Percentiles rank a stretch among this genome's conserved stretches.
These are phyloP conservation scores for Raphanus hybrid DNA, from an alignment of 441 rosid genomes.

Conservation along the genomic window DNA sequence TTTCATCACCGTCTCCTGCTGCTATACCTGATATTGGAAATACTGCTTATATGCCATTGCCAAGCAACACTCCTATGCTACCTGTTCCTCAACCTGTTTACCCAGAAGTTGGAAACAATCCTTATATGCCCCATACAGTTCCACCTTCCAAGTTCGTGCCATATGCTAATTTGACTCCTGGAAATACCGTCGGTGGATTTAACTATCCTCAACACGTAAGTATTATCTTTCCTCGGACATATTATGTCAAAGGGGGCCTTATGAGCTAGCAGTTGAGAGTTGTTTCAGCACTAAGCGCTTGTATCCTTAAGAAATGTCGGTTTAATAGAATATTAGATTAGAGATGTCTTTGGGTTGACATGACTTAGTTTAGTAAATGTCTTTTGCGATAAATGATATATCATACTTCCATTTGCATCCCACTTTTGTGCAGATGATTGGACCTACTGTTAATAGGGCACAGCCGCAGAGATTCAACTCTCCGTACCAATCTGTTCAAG, in stretches of 20 bases:
- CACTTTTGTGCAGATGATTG: conserved; percentile 48
- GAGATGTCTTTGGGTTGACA: not conserved
- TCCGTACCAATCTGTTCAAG: conserved; percentile 69
- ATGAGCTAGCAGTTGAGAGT: conserved; percentile 1
- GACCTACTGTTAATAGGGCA: conserved; percentile 61
- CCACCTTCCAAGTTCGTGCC: conserved; percentile 62
- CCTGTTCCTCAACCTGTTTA: conserved; percentile 52
- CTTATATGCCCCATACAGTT: conserved; percentile 56
- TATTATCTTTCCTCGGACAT: conserved; percentile 21
- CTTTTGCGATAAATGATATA: no score
- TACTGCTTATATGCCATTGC: conserved; percentile 51
- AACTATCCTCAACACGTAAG: conserved; percentile 71
- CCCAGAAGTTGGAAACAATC: conserved; percentile 57
- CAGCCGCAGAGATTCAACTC: conserved; percentile 60
- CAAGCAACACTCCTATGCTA: conserved; percentile 53
- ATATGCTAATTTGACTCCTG: conserved; percentile 53
- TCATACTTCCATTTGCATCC: conserved; percentile 18
- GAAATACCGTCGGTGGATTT: conserved; percentile 50
- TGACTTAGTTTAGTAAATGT: no score
- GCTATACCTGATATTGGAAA: conserved; percentile 50
- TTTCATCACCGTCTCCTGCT: conserved; percentile 53
- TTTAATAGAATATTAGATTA: not conserved
- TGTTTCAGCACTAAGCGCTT: conserved; percentile 12
- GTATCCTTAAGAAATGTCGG: conserved; percentile 1
- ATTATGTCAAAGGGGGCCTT: conserved; percentile 5